Conservation (phyloP, 208 protist genomes). For the Sergeia podlipaevii region DNA sequence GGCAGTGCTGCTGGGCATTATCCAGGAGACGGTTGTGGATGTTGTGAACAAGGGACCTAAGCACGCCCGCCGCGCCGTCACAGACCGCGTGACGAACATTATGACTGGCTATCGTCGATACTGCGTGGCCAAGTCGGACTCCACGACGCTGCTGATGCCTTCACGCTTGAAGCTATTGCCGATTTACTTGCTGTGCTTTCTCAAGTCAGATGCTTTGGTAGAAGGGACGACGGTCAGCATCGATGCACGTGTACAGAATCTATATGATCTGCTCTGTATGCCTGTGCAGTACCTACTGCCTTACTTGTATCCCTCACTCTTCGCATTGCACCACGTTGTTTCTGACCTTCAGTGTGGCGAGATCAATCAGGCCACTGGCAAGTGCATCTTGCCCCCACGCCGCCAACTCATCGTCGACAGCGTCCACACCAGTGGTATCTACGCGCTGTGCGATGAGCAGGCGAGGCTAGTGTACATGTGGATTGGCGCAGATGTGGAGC, state of each 20-base stretch:
- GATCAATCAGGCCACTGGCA: conserved; percentile 39
- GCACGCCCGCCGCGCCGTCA: conserved; percentile 41
- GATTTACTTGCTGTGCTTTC: conserved; percentile 77
- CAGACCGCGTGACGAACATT: conserved; percentile 55
- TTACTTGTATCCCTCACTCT: conserved; percentile 87
- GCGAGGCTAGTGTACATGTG: conserved; percentile 81
- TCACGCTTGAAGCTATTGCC: conserved; percentile 91
- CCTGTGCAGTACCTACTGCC: conserved; percentile 57
- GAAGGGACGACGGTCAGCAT: conserved; percentile 70
- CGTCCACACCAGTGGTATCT: conserved; percentile 65
- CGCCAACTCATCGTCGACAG: conserved; percentile 69
- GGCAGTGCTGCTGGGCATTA: conserved; percentile 55
- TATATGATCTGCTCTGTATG: conserved; percentile 73
- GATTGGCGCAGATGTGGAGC: conserved; percentile 59
- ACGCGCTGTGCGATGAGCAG: conserved; percentile 85
- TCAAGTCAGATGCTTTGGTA: conserved; percentile 80
- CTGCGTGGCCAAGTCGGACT: conserved; percentile 24
- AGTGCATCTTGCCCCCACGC: conserved; percentile 60
- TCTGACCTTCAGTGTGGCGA: conserved; percentile 32
- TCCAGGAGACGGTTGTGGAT: conserved; percentile 49
- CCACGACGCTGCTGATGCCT: conserved; percentile 85
- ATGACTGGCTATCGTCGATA: conserved; percentile 82
- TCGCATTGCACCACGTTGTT: conserved; percentile 54
- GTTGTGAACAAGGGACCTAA: conserved; percentile 77
- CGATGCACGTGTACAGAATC: conserved; percentile 73